These are phyloP conservation scores for Cetradonia linearis DNA, from an alignment of 495 filamentous ascomycete species.

Conservation along the genomic window DNA sequence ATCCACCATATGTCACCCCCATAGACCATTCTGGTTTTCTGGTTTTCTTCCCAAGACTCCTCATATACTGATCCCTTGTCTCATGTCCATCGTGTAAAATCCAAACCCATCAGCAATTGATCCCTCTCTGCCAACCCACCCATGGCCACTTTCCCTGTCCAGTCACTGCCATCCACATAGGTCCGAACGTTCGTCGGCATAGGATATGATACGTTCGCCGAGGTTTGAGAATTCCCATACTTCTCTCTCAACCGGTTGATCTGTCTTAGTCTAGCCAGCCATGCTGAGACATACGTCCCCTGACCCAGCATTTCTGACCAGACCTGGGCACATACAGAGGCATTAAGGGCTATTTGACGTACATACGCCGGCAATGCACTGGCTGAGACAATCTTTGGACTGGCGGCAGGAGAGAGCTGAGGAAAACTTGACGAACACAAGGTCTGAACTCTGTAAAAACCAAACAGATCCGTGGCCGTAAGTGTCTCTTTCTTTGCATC, in stretches of 20 bases:
- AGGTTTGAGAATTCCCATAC: constrained; percentile 25
- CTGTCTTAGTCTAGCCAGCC: constrained; percentile 75
- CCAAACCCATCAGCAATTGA: constrained; percentile 42
- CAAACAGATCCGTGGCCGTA: constrained; percentile 28
- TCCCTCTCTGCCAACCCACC: constrained; percentile 43
- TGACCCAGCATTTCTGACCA: constrained; percentile 63
- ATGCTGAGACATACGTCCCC: constrained; percentile 79
- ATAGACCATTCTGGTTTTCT: neutral
- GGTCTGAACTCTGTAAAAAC: constrained; percentile 69
- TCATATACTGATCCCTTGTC: neutral
- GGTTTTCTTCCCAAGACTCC: constrained; percentile 2
- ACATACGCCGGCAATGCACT: constrained; percentile 75
- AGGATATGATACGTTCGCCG: constrained; percentile 23
- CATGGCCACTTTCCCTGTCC: constrained; percentile 33
- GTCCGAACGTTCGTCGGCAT: constrained; percentile 14
- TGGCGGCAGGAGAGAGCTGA: constrained; percentile 76
- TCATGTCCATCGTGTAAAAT: constrained; percentile 50
- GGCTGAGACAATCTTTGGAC: constrained; percentile 76
- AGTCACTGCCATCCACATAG: constrained; percentile 20
- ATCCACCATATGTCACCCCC: neutral
- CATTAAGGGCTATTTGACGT: constrained; percentile 83
- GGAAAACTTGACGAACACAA: constrained; percentile 78
- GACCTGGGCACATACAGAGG: constrained; percentile 82
- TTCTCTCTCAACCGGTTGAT: constrained; percentile 71
- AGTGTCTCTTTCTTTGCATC: constrained; percentile 16